These are phyloP conservation scores for Candida pseudofarinosa DNA, from an alignment of 805 yeast species.

Conservation along the genomic window DNA sequence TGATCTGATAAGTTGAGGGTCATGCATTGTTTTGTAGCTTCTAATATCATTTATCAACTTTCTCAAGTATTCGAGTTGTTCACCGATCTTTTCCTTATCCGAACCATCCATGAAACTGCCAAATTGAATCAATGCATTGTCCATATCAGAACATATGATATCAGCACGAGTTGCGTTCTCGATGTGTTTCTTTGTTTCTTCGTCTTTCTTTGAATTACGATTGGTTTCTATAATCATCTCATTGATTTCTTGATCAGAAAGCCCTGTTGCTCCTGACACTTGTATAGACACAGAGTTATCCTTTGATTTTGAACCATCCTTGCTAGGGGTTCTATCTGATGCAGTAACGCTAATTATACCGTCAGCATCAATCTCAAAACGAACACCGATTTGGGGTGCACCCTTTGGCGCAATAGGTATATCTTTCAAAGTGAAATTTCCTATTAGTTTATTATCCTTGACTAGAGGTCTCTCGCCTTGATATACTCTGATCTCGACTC, in stretches of 20 bases:
- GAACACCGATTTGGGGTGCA: constrained; percentile 71
- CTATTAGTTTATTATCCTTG: constrained; percentile 71
- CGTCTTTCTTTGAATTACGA: constrained; percentile 57
- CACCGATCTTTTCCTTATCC: constrained; percentile 38
- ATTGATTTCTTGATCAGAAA: constrained; percentile 65
- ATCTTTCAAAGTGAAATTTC: constrained; percentile 66
- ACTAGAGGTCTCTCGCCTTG: constrained; percentile 83
- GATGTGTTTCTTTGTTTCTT: constrained; percentile 52
- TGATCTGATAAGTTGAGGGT: constrained; percentile 26
- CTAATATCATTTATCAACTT: constrained; percentile 32
- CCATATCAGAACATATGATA: constrained; percentile 81
- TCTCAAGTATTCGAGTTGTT: constrained; percentile 18
- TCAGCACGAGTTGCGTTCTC: constrained; percentile 79
- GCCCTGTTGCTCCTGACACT: constrained; percentile 65
- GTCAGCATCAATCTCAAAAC: constrained; percentile 78
- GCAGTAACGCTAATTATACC: constrained; percentile 63
- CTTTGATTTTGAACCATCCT: constrained; percentile 36
- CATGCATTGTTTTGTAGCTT: constrained; percentile 25
- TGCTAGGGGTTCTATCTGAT: constrained; percentile 46
- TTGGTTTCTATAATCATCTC: constrained; percentile 64
- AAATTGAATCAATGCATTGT: constrained; percentile 75
- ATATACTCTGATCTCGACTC: constrained; percentile 72
- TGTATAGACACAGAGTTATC: constrained; percentile 56
- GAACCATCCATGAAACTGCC: constrained; percentile 42
- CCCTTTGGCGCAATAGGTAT: constrained; percentile 79